These are phyloP conservation scores for Ophiosphaerella herpotricha DNA, from an alignment of 2,329 filamentous ascomycete genomes.

Conservation along the genomic window DNA sequence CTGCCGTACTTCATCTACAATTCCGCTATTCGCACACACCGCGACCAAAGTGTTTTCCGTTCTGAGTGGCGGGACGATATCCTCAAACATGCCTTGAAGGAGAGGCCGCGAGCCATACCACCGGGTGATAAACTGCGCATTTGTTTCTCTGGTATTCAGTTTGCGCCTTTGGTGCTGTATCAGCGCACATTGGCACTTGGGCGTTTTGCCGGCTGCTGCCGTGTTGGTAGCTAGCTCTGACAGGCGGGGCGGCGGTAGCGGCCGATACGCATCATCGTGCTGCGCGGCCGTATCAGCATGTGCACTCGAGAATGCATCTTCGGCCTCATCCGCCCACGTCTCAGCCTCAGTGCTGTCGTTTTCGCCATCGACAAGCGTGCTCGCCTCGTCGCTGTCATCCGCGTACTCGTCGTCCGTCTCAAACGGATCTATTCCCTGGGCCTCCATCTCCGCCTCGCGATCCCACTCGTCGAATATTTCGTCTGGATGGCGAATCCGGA, in stretches of 20 bases:
- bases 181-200: slow-evolving; percentile 20
- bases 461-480: slow-evolving; percentile 26
- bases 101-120: slow-evolving; percentile 21
- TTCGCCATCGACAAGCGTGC: slow-evolving; percentile 24
- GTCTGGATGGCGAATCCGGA: slow-evolving; percentile 30
- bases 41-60: slow-evolving; percentile 24
- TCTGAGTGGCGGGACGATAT: slow-evolving; percentile 1
- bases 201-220: background rate
- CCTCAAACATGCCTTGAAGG: slow-evolving; percentile 4
- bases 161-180: slow-evolving; percentile 20
- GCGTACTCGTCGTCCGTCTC: slow-evolving; percentile 1
- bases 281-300: background rate
- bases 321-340: background rate
- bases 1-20: slow-evolving; percentile 13
- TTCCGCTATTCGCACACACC: slow-evolving; percentile 21
- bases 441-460: slow-evolving; percentile 13
- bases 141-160: background rate
- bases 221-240: background rate
- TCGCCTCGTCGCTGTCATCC: slow-evolving; percentile 19
- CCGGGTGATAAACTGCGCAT: slow-evolving; percentile 7
- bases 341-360: background rate
- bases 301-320: slow-evolving; percentile 4
- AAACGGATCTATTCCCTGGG: slow-evolving; percentile 7
- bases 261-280: slow-evolving; percentile 6
- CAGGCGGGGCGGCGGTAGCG: background rate